Percentiles rank a stretch among this genome's conserved stretches.
phyloP scores from a whole-genome alignment of 768 basidiomycete species.

The Cystofilobasidium ferigula region DNA sequence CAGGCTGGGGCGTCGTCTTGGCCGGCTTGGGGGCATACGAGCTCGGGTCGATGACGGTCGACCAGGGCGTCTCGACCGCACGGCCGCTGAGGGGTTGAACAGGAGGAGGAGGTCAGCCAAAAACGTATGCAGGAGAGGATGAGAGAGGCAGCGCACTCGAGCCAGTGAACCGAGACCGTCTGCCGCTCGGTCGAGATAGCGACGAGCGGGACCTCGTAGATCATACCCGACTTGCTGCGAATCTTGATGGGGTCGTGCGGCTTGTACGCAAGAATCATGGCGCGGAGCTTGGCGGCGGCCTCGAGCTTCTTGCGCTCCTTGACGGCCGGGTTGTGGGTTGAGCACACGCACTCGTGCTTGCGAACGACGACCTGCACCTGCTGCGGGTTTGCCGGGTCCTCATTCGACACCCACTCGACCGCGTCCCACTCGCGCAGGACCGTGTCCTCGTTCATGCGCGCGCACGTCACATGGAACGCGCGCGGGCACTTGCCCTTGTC shows the following conservation, averaged over 20 bases:
- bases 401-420: background rate
- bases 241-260: slow-evolving; percentile 8
- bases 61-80: background rate
- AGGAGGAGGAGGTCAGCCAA: background rate
- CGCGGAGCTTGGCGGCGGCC: background rate
- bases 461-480: slow-evolving; percentile 89
- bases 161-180: slow-evolving; percentile 17
- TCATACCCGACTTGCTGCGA: slow-evolving; percentile 12
- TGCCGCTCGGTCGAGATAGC: background rate
- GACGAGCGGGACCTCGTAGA: slow-evolving; percentile 17
- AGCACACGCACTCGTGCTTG: slow-evolving; percentile 17
- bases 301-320: slow-evolving; percentile 22
- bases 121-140: background rate
- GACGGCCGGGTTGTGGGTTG: slow-evolving; percentile 21
- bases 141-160: slow-evolving; percentile 9
- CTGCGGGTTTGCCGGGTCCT: background rate
- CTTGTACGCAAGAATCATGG: background rate
- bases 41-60: background rate
- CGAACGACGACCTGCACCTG: background rate
- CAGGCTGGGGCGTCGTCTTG: background rate
- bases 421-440: background rate
- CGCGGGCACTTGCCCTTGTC: slow-evolving; percentile 48
- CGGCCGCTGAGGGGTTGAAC: background rate
- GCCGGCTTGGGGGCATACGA: background rate
- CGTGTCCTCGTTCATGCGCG: slow-evolving; percentile 46